Evolutionary conservation across 805 yeast species (phyloP), one percentile per base, ranked within the genome.

Genomic region (Isabelozyma pseudorhagii): DNA sequence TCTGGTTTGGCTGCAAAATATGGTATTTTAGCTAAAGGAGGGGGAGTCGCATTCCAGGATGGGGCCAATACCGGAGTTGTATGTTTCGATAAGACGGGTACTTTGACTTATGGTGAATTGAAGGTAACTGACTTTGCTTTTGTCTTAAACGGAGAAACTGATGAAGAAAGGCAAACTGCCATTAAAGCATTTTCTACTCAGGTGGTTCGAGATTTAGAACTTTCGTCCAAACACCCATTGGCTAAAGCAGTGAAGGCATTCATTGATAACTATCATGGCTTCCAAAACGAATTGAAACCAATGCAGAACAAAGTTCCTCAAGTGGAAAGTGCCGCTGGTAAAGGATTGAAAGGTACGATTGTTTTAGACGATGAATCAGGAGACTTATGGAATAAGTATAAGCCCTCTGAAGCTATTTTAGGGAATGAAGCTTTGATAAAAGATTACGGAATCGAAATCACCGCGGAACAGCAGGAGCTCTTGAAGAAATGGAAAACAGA

Each of bases 21-120:
- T 61, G 94, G 93, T 17, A 82, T 87, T 46, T 71, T 87, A 38
- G 90, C 87, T 1, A 79, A 85, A 54, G 93, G 93, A 14, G 94
- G 94, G 5, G 94, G 94, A 34, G 84, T 82, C 44, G 90, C 93
- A 2, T 86, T 87, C 61, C 91, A 87, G 66, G 89, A 87, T 59
- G 92, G 86, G 1, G 80, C 90, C 1, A 71, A 70, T 21, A 72
- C 85, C 28, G 79, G 81, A 48, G 78, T 83, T 38, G 79, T 86
- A 8, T 86, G 91, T 56, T 87, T 87, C 60, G 94, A 87, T 65
- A 87, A 87, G 56, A 87, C 93, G 0, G 94, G 93, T 1, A 87
- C 94, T 0, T 68, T 87, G 54, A 87, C 94, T 0, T 83, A 83
- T 21, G 89, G 89, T 1, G 80, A 80, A 36, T 74, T 83, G 40